Base-by-base conservation (phyloP, 345 rosid genomes). In the Garcia nutans region DNA sequence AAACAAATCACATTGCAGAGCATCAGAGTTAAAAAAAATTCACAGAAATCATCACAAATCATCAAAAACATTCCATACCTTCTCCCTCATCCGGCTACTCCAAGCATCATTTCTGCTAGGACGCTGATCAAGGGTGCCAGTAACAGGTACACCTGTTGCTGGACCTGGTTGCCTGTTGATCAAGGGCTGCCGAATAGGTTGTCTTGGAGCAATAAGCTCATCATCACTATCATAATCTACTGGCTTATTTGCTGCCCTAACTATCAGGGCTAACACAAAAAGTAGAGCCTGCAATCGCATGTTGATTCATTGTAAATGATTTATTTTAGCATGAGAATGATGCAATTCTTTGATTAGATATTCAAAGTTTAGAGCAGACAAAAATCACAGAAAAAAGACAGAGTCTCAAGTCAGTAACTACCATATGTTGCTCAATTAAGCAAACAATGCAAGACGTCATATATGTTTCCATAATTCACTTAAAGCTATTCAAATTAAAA, bases 21-120 rank as follows among this genome's bases (percentile, higher is more conserved):
- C 20, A 42, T 45, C 37, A 11, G 26, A 20, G 10, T 65, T 65
- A 24, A 5, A 19, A 67, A 6, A 68, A 3, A 6, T 49, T 47
- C 20, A 24, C 0, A 13, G 41, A 13, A 61, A 45, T n/a, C 15
- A 57, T 58, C 59, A 24, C 13, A 24, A 28, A 15, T 62, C 8
- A 31, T 26, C 12, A 62, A 74, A 47, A 13, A 77, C 9, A 73
- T 61, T 64, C 52, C 82, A 45, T 24, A 93, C 99, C 98, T 93
- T 96, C 85, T 96, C 99, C 79, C 95, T 88, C 99, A 96, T 91
- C 16, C 98, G 93, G 75, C 97, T 74, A 76, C 98, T 96, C 99
- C 99, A 96, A 58, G 98, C 97, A 85, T 96, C 99, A 79, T 86
- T 96, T 84, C 98, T 91, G 89, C 91, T 79, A 0, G 97, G 90